Conservation (phyloP, 2,329 filamentous ascomycete species). For the Ceratocystis alfenasii region DNA sequence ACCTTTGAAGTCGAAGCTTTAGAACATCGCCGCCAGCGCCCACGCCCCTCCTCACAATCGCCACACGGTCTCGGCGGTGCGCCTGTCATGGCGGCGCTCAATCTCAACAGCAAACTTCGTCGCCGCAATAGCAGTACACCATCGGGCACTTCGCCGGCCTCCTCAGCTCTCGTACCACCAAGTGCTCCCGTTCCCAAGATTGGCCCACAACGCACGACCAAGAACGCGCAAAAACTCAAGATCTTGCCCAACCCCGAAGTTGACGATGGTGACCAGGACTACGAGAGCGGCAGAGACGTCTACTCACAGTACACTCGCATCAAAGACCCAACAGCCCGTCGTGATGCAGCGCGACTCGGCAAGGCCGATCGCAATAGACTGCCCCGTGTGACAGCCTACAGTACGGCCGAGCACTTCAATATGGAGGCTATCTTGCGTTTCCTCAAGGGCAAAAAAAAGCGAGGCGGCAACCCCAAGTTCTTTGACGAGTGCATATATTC, state of each 20-base stretch:
- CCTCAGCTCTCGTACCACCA: constrained; percentile 29
- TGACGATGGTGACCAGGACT: constrained; percentile 63
- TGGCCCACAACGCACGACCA: constrained; percentile 86
- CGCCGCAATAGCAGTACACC: constrained; percentile 58
- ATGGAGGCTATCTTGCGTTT: constrained; percentile 84
- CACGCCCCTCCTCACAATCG: constrained; percentile 27
- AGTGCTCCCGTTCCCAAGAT: constrained; percentile 50
- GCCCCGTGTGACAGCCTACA: constrained; percentile 90
- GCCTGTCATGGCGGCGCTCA: constrained; percentile 58
- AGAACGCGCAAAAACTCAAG: constrained; percentile 93
- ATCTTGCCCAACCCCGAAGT: constrained; percentile 84
- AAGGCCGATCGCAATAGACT: constrained; percentile 83
- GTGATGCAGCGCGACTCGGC: constrained; percentile 82
- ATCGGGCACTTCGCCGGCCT: constrained; percentile 41
- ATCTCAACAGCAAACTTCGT: constrained; percentile 65
- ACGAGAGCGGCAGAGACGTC: constrained; percentile 87
- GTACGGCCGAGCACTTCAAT: constrained; percentile 82
- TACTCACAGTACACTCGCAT: constrained; percentile 97
- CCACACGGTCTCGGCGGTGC: constrained; percentile 30
- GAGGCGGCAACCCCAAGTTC: constrained; percentile 74
- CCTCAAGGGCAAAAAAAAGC: constrained; percentile 70
- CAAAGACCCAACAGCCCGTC: constrained; percentile 84
- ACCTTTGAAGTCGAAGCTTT: constrained; percentile 43
- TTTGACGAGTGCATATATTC: constrained; percentile 98
- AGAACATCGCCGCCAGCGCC: constrained; percentile 30